Percentiles rank a stretch among this genome's conserved stretches.
Evolutionary conservation across 1,284 basidiomycete species (phyloP).

Genomic region (Moesziomyces sp.): DNA sequence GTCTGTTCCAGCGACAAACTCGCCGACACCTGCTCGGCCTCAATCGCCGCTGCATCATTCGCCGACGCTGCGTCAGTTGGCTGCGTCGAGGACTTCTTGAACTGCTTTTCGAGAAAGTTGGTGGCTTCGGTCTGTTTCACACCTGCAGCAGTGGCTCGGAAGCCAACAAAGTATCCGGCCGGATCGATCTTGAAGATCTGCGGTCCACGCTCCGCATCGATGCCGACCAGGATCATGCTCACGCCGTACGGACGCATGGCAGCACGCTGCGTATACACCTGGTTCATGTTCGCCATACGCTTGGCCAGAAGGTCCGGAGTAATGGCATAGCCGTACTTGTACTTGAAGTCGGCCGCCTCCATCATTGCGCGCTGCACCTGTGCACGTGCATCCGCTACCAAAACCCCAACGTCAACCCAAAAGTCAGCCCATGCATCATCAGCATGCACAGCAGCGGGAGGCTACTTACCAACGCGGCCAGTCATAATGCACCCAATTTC

Average conservation of each 20-base stretch:
- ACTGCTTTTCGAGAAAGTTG: conserved; percentile 96
- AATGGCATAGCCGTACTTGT: conserved; percentile 96
- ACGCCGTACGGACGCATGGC: conserved; percentile 98
- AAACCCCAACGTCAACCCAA: too few relatives aligned
- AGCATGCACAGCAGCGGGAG: too few relatives aligned
- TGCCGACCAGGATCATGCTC: conserved; percentile 94
- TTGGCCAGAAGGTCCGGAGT: conserved; percentile 93
- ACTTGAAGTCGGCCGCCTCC: conserved; percentile 93
- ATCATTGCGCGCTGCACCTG: conserved; percentile 88
- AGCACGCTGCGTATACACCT: conserved; percentile 97
- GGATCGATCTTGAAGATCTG: conserved; percentile 98
- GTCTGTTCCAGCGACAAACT: conserved; percentile 56
- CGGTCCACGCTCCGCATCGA: conserved; percentile 84
- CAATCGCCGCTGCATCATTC: conserved; percentile 53
- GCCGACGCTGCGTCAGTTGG: conserved; percentile 19
- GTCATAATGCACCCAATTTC: conserved; percentile 98
- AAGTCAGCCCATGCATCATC: neutral
- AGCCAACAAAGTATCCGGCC: conserved; percentile 97
- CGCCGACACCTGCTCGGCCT: conserved; percentile 47
- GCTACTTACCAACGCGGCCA: conserved; percentile 82
- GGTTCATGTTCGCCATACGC: conserved; percentile 96
- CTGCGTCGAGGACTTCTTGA: conserved; percentile 80
- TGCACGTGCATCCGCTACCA: conserved; percentile 86
- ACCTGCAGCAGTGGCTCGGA: conserved; percentile 94
- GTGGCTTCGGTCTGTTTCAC: conserved; percentile 99